Evolutionary conservation across 2,329 filamentous ascomycete species (phyloP), one percentile per base, ranked within the genome.

Genomic region (Monascus ruber): DNA sequence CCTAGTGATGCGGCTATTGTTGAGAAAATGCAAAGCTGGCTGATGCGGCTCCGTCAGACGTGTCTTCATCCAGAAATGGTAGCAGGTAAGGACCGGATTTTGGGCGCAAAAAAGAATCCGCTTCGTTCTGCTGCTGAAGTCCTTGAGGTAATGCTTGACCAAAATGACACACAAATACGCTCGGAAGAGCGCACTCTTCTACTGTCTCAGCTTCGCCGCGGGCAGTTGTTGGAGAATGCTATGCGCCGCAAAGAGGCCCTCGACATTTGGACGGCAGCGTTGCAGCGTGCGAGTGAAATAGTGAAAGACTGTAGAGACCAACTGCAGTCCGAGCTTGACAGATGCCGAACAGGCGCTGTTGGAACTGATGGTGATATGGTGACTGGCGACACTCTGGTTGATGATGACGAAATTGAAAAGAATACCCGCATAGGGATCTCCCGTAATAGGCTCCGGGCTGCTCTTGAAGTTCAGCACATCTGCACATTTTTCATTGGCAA

Each of bases 131-230:
- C 94, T 1, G 76, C 80, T 11, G 85, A 96, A 59, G 89, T 96
- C 1, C 68, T 98, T 7, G 81, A 86, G 47, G 79, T 81, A 4
- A 95, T 98, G 89, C 81, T 95, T 42, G 86, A 94, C 40, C 80
- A 89, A 53, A 87, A 82, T 33, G 83, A 89, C 41, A 68, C 68
- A 5, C 57, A 64, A 1, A 74, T 89, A 41, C 75, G 80, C 37
- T 63, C 72, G 0, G 80, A 89, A 42, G 81, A 91, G 53, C 76
- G 86, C 38, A 65, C 70, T 2, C 70, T 81, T 35, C 68, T 94
- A 5, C 56, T 75, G 2, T 70, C 70, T 28, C 77, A 76, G 44
- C 65, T 94, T 34, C 74, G 72, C 10, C 72, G 77, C 39, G 89
- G 85, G 0, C 88, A 95, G 49, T 64, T 95, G 3, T 70, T 83